A percentile compares a stretch with the other conserved stretches of the same genome.
Conservation (phyloP, 2,329 filamentous ascomycete genomes). For the Madurella mycetomatis region DNA sequence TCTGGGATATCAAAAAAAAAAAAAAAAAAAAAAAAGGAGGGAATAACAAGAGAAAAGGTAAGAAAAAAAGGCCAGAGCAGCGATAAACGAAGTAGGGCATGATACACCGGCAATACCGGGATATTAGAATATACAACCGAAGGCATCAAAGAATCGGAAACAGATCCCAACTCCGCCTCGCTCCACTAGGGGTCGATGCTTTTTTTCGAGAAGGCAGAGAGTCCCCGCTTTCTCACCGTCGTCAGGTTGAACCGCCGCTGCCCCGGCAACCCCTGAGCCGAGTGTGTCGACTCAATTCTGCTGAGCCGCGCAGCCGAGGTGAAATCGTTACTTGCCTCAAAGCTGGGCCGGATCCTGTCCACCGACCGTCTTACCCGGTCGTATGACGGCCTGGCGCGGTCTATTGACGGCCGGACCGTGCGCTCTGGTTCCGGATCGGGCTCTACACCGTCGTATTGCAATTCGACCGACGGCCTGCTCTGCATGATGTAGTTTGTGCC, state of each 20-base stretch:
- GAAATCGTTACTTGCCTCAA: conserved; percentile 84
- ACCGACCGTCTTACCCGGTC: conserved; percentile 83
- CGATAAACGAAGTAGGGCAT: background rate
- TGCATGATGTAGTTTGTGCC: conserved; percentile 78
- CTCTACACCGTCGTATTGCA: conserved; percentile 30
- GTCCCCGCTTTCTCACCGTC: conserved; percentile 26
- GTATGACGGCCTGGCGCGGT: conserved; percentile 75
- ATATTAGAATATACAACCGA: conserved; percentile 15
- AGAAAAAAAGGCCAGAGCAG: background rate
- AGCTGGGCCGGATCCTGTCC: conserved; percentile 78
- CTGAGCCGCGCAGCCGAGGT: conserved; percentile 83
- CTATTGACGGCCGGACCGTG: conserved; percentile 51
- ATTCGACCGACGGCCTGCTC: conserved; percentile 58
- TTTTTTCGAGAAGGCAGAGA: conserved; percentile 30
- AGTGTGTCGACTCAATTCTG: conserved; percentile 72
- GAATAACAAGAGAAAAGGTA: conserved; percentile 8
- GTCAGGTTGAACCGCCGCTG: conserved; percentile 28
- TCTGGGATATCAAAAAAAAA: conserved; percentile 22
- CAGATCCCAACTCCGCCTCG: background rate
- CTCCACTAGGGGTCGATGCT: conserved; percentile 23
- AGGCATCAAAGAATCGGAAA: background rate
- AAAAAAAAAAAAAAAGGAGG: conserved; percentile 8
- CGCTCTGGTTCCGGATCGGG: conserved; percentile 27
- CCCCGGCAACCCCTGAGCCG: conserved; percentile 28
- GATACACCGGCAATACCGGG: background rate